Evolutionary conservation across 352 stramenopile genomes (phyloP), one percentile per base, ranked within the genome.

Genomic region (Pilasporangium apinafurcum): DNA sequence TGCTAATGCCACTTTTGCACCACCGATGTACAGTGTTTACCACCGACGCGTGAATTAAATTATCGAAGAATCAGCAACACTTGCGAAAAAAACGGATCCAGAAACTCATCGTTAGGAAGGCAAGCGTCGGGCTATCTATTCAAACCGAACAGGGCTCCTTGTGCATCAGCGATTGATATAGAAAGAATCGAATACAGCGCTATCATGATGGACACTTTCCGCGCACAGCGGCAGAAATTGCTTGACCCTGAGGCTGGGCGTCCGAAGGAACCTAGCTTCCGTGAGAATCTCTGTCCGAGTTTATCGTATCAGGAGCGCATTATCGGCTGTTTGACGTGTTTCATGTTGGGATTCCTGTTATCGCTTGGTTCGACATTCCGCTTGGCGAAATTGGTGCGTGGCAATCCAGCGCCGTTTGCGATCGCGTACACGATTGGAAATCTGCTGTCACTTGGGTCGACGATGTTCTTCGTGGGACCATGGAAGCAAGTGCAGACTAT

Each of bases 341-440:
- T 94, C 47, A 33, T 79, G 44, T 54, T 94, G 22, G 82, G 82
- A 38, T 88, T 94, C 38, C 21, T 94, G 40, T 46, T 94, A 34
- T 91, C 80, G 26, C 56, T 92, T n/a, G 82, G 82, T 29, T 87
- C 82, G 27, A 92, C 78, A 10, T 81, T 92, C 40, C 77, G 80
- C 0, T 49, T 94, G 43, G 78, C 71, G 16, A 79, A 82, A 51
- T 51, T 94, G 37, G 71, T 81, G 44, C 66, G 73, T 41, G 83
- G 83, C 17, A 83, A 90, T 35, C 83, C 83, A 2, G 80, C 65
- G 4, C 83, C 83, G 2, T 95, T 95, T 44, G 82, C 83, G 1
- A 75, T 90, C 37, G 77, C 72, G 38, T 95, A 93, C 55, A 92
- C 79, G 2, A 76, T 95, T 28, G 83, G 83, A 20, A 95, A 95